These are phyloP conservation scores for Diaporthe citrichinensis DNA, from an alignment of 2,329 filamentous ascomycete species.

Conservation along the genomic window DNA sequence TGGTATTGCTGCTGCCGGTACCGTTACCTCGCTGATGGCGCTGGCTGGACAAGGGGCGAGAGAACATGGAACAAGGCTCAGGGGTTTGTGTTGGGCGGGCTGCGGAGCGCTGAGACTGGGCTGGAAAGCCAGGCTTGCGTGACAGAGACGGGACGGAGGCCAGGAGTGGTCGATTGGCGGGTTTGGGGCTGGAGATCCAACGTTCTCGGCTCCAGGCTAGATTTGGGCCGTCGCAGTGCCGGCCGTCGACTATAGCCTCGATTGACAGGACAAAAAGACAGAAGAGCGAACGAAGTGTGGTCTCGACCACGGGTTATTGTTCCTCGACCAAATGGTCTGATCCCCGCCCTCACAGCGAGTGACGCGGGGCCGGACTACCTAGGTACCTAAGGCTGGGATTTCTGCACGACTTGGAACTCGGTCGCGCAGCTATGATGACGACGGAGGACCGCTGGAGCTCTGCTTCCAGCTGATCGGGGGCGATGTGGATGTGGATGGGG, in stretches of 20 bases:
- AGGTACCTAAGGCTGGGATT: not conserved
- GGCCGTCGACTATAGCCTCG: conserved; percentile 20
- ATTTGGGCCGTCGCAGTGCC: conserved; percentile 25
- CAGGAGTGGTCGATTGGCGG: conserved; percentile 17
- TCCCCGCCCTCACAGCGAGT: not conserved
- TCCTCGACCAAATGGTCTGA: conserved; percentile 16
- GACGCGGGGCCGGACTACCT: not conserved
- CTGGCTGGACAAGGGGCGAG: conserved; percentile 26
- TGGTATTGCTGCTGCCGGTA: not conserved
- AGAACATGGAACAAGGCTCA: conserved; percentile 33
- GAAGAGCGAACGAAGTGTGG: not conserved
- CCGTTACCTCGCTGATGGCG: not conserved
- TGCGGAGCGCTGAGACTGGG: conserved; percentile 20
- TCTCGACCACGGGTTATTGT: conserved; percentile 19
- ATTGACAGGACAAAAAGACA: not conserved
- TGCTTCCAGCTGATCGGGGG: conserved; percentile 14
- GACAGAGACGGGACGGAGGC: conserved; percentile 28
- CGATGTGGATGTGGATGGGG: conserved; percentile 21
- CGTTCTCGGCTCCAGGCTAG: conserved; percentile 31
- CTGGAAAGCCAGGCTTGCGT: conserved; percentile 21
- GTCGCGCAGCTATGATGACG: conserved; percentile 26
- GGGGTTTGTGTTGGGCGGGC: conserved; percentile 21
- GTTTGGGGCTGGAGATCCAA: conserved; percentile 31
- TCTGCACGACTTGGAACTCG: not conserved
- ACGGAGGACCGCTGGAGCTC: conserved; percentile 13